phyloP scores from a whole-genome alignment of 2,329 filamentous ascomycete species.

The Pyricularia sp. region DNA sequence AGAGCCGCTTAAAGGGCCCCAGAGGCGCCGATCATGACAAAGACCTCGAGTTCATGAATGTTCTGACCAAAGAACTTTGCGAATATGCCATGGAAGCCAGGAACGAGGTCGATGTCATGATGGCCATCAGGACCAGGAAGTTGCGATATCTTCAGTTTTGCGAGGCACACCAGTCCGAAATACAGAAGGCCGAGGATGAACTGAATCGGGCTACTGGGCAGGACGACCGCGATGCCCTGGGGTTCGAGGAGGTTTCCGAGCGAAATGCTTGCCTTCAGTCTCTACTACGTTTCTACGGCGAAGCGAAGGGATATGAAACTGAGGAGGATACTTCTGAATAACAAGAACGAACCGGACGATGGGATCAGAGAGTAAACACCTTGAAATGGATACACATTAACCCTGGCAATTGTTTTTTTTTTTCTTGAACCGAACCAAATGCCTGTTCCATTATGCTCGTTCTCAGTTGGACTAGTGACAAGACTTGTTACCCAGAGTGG shows the following conservation, averaged over 20 bases:
- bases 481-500: neutral
- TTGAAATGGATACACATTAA: neutral
- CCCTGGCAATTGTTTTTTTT: neutral
- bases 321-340: neutral
- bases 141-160: neutral
- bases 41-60: neutral
- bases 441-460: neutral
- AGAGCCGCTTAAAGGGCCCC: neutral
- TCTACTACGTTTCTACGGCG: neutral
- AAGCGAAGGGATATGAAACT: neutral
- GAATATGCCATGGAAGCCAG: neutral
- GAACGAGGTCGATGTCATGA: neutral
- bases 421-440: neutral
- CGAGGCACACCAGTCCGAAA: neutral
- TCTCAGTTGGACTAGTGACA: neutral
- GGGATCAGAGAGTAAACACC: neutral
- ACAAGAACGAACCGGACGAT: neutral
- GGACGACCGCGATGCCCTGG: neutral
- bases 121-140: neutral
- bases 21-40: neutral
- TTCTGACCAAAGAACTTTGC: neutral
- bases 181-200: neutral
- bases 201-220: neutral
- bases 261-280: neutral
- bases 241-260: neutral